Percentiles rank a stretch among this genome's conserved stretches.
These are phyloP conservation scores for Bipolaris cookei DNA, from an alignment of 2,329 filamentous ascomycete genomes.

Conservation along the genomic window DNA sequence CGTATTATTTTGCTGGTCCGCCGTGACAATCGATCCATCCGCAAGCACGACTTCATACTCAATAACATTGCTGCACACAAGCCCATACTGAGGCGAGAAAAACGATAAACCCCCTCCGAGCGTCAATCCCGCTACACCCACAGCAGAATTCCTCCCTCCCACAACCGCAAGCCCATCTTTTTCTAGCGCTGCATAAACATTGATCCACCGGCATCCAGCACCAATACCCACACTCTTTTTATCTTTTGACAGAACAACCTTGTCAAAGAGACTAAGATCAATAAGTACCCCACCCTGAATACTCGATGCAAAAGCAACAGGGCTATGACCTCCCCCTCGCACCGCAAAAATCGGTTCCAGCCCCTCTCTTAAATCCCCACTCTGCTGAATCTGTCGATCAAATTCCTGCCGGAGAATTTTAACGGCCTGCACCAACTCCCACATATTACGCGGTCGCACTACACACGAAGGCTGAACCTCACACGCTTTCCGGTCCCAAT, in stretches of 20 bases:
- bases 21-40: slow-evolving; percentile 42
- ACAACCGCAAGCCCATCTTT: slow-evolving; percentile 22
- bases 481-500: slow-evolving; percentile 46
- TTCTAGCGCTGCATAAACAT: slow-evolving; percentile 26
- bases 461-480: slow-evolving; percentile 43
- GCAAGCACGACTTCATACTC: slow-evolving; percentile 49
- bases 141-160: slow-evolving; percentile 35
- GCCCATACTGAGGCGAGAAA: slow-evolving; percentile 41
- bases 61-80: slow-evolving; percentile 41
- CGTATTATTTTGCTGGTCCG: slow-evolving; percentile 31
- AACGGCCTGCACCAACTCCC: slow-evolving; percentile 40
- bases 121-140: slow-evolving; percentile 42
- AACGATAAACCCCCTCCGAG: slow-evolving; percentile 48
- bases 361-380: background rate
- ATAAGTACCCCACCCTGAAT: slow-evolving; percentile 28
- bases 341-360: slow-evolving; percentile 51
- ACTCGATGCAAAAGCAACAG: slow-evolving; percentile 28
- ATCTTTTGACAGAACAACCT: slow-evolving; percentile 14
- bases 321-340: slow-evolving; percentile 55
- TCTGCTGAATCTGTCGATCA: slow-evolving; percentile 27
- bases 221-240: slow-evolving; percentile 21
- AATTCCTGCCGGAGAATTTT: slow-evolving; percentile 37
- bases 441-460: slow-evolving; percentile 34
- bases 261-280: slow-evolving; percentile 25
- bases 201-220: slow-evolving; percentile 28